Percentiles rank a stretch among this genome's conserved stretches.
Evolutionary conservation across 148 eudicot species (phyloP).

Genomic region (Simmondsia chinensis): DNA sequence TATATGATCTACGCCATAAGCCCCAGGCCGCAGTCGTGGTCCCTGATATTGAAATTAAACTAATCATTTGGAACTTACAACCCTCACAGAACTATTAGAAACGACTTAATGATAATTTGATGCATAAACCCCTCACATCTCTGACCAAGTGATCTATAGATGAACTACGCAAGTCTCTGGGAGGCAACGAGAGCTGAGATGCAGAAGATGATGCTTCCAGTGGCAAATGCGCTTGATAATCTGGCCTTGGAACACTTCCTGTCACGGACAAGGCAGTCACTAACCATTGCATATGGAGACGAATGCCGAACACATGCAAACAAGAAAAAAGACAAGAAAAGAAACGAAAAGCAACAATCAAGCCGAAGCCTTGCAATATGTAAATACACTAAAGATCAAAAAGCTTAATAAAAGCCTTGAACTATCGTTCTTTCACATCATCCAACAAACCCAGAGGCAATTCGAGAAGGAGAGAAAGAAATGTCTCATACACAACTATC

Average conservation of each 20-base stretch:
- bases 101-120: conserved; percentile 4
- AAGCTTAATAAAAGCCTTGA: too few species aligned
- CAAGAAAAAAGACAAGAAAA: too few species aligned
- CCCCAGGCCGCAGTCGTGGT: conserved; percentile 28
- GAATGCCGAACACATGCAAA: too few species aligned
- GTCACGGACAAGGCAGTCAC: neutral
- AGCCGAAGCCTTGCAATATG: too few species aligned
- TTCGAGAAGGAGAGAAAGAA: too few species aligned
- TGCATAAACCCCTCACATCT: conserved; percentile 24
- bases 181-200: conserved; percentile 20
- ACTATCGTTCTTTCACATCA: too few species aligned
- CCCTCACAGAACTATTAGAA: neutral
- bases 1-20: conserved; percentile 44
- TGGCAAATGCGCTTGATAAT: conserved; percentile 5
- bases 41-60: conserved; percentile 19
- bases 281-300: too few species aligned
- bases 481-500: too few species aligned
- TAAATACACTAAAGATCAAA: too few species aligned
- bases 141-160: conserved; percentile 21
- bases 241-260: conserved; percentile 4
- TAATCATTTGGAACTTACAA: conserved; percentile 1
- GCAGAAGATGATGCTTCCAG: conserved; percentile 7
- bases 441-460: too few species aligned
- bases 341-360: too few species aligned
- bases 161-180: conserved; percentile 16